These are phyloP conservation scores for Scutellaria minor DNA, from an alignment of 257 asterid genomes.

Conservation along the genomic window DNA sequence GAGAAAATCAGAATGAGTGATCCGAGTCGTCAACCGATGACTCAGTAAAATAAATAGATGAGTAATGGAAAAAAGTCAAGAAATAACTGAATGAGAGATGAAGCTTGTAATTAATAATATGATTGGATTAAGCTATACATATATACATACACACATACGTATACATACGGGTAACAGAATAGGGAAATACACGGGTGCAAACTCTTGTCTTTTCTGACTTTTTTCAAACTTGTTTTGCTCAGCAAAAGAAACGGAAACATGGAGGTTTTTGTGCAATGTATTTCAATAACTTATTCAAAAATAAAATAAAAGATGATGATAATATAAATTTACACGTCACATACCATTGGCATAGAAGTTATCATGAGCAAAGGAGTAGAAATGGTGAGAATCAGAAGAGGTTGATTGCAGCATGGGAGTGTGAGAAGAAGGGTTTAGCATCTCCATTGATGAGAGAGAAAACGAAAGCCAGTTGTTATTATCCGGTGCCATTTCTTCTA, in stretches of 20 bases:
- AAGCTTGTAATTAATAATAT: conserved; percentile 1
- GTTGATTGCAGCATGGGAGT: conserved; percentile 34
- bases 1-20: neutral
- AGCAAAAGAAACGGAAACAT: conserved; percentile 55
- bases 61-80: conserved; percentile 10
- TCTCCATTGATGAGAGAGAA: conserved; percentile 80
- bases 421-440: conserved; percentile 57
- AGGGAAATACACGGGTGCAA: conserved; percentile 44
- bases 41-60: conserved; percentile 8
- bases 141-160: neutral
- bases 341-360: conserved; percentile 73
- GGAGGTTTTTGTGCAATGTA: conserved; percentile 38
- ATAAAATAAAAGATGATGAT: neutral
- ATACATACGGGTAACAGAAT: conserved; percentile 39
- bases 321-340: neutral
- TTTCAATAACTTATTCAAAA: neutral
- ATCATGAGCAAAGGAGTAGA: conserved; percentile 63
- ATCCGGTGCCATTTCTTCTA: conserved; percentile 69
- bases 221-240: conserved; percentile 55
- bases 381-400: conserved; percentile 54
- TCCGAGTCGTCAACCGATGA: conserved; percentile 28
- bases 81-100: conserved; percentile 7
- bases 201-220: conserved; percentile 51
- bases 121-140: neutral
- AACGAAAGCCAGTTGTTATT: conserved; percentile 78